phyloP scores from a whole-genome alignment of 768 basidiomycete genomes.

The Pleurotus pulmonarius region DNA sequence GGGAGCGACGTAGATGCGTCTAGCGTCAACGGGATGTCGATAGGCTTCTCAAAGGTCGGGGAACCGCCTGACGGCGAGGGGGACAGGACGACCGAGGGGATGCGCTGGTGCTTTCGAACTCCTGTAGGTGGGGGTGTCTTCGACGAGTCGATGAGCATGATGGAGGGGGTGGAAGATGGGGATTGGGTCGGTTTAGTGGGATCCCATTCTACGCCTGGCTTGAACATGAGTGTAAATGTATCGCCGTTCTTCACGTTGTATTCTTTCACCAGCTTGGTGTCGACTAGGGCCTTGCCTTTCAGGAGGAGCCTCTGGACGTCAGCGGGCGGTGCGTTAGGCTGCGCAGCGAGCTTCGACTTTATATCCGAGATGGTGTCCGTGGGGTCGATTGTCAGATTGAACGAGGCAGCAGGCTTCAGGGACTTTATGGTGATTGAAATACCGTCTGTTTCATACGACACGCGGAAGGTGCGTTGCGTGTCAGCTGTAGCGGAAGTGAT shows the following conservation, averaged over 20 bases:
- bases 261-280: constrained; percentile 86
- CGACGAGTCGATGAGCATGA: constrained; percentile 21
- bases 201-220: constrained; percentile 69
- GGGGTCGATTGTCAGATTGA: constrained; percentile 66
- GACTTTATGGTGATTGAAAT: constrained; percentile 86
- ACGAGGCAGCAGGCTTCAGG: constrained; percentile 77
- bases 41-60: constrained; percentile 35
- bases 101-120: constrained; percentile 53
- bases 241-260: constrained; percentile 81
- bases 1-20: constrained; percentile 45
- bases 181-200: constrained; percentile 34
- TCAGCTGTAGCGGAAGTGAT: neutral
- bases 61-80: constrained; percentile 61
- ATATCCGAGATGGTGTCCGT: constrained; percentile 83
- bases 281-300: constrained; percentile 92
- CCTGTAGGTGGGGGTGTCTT: constrained; percentile 19
- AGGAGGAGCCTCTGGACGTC: constrained; percentile 83
- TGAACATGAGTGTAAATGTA: constrained; percentile 83
- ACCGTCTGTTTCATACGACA: constrained; percentile 28
- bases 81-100: constrained; percentile 76
- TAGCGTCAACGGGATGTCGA: constrained; percentile 66
- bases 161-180: constrained; percentile 14
- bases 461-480: neutral
- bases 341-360: constrained; percentile 69
- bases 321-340: constrained; percentile 68